These are phyloP conservation scores for Calycina marina DNA, from an alignment of 2,329 filamentous ascomycete species.

Conservation along the genomic window DNA sequence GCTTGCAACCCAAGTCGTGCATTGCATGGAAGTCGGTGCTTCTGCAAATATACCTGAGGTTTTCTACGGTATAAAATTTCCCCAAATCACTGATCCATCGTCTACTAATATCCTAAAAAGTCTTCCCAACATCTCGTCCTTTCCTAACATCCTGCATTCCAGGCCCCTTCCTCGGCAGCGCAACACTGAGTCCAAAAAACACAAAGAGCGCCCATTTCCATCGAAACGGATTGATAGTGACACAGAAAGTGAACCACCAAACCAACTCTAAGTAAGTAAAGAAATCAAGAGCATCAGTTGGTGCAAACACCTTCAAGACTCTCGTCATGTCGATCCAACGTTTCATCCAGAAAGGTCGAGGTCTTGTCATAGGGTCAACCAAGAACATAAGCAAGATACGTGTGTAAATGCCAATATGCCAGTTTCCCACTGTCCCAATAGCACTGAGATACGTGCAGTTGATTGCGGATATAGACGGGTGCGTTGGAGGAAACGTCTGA, in stretches of 20 bases:
- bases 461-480: slow-evolving; percentile 62
- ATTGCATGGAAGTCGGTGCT: no score
- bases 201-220: slow-evolving; percentile 88
- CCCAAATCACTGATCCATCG: no score
- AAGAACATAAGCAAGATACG: slow-evolving; percentile 78
- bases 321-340: slow-evolving; percentile 77
- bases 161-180: slow-evolving; percentile 47
- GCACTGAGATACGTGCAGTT: slow-evolving; percentile 67
- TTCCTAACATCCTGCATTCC: no score
- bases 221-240: slow-evolving; percentile 67
- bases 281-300: slow-evolving; percentile 71
- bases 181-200: slow-evolving; percentile 57
- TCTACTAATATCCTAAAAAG: no score
- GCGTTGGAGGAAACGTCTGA: slow-evolving; percentile 65
- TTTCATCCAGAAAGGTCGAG: slow-evolving; percentile 61
- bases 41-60: no score
- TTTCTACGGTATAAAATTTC: no score
- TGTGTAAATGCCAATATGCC: slow-evolving; percentile 83
- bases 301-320: slow-evolving; percentile 52
- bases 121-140: no score
- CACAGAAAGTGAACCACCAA: slow-evolving; percentile 74
- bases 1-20: no score
- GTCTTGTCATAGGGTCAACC: slow-evolving; percentile 60
- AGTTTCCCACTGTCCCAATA: slow-evolving; percentile 73
- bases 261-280: slow-evolving; percentile 76